phyloP scores from a whole-genome alignment of 164 flowering plant genomes.

The Stephania yunnanensis region DNA sequence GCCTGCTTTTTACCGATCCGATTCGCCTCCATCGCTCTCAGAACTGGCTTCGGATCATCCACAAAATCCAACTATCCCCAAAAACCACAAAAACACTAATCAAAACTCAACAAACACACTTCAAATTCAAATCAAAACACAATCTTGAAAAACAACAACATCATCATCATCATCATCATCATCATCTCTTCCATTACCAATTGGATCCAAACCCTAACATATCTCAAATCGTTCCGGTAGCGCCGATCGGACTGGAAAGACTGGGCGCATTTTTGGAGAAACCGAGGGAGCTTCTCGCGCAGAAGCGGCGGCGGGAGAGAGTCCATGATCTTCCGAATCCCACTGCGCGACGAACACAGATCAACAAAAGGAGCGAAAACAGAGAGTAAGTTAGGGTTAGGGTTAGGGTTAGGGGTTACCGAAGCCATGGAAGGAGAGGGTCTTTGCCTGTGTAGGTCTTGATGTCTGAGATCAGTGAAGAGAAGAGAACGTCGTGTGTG shows the following conservation, averaged over 20 bases:
- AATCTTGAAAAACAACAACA: neutral
- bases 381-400: conserved; percentile 10
- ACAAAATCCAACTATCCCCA: conserved; percentile 76
- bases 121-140: neutral
- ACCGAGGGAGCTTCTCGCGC: conserved; percentile 84
- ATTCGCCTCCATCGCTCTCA: conserved; percentile 65
- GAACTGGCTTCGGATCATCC: conserved; percentile 57
- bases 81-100: neutral
- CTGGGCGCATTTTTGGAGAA: conserved; percentile 80
- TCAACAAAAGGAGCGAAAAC: neutral
- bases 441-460: conserved; percentile 70
- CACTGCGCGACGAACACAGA: conserved; percentile 36
- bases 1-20: conserved; percentile 59
- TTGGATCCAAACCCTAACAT: conserved; percentile 84
- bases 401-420: conserved; percentile 31
- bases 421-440: conserved; percentile 91
- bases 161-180: too few species aligned
- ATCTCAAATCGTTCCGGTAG: conserved; percentile 72
- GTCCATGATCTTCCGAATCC: conserved; percentile 67
- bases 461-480: conserved; percentile 62
- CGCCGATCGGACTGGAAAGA: conserved; percentile 56
- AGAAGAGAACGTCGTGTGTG: conserved; percentile 40
- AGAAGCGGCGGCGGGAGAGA: conserved; percentile 50
- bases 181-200: conserved; percentile 40
- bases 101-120: conserved; percentile 1